Evolutionary conservation across 208 protist genomes (phyloP).

Genomic region (Porcisia hertigi): DNA sequence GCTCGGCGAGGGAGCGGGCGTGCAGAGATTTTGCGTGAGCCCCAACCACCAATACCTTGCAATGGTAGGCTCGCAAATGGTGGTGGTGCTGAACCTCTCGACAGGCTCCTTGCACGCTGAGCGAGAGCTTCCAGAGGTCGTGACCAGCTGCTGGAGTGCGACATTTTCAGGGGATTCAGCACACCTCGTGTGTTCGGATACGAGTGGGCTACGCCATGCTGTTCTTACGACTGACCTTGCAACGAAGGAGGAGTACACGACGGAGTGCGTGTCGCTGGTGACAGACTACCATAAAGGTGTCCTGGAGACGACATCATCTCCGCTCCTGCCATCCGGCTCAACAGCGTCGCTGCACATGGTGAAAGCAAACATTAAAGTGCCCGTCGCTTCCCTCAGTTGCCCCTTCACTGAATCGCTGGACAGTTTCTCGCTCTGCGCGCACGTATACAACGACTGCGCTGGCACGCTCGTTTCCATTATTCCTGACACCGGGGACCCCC

Average conservation of each 20-base stretch:
- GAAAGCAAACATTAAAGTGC: conserved; percentile 14
- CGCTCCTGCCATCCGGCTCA: conserved; percentile 56
- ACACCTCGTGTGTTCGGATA: conserved; percentile 58
- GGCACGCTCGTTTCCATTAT: conserved; percentile 57
- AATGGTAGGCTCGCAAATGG: conserved; percentile 41
- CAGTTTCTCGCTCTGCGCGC: conserved; percentile 58
- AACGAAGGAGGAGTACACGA: conserved; percentile 41
- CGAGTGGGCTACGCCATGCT: conserved; percentile 52
- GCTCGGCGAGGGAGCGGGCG: conserved; percentile 60
- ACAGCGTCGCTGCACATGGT: conserved; percentile 35
- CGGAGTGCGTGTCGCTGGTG: conserved; percentile 47
- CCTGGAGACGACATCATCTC: conserved; percentile 48
- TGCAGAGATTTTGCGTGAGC: conserved; percentile 78
- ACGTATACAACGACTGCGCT: conserved; percentile 63
- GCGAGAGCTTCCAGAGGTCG: conserved; percentile 36
- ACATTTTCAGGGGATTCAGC: conserved; percentile 66
- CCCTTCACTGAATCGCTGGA: conserved; percentile 39
- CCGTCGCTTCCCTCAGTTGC: conserved; percentile 21
- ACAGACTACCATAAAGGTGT: conserved; percentile 38
- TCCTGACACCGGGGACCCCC: conserved; percentile 30
- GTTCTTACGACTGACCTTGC: conserved; percentile 44
- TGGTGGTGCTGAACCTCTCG: conserved; percentile 47
- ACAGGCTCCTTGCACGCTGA: conserved; percentile 45
- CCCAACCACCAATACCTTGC: conserved; percentile 59
- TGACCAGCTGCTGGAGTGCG: conserved; percentile 49